These are phyloP conservation scores for Plasmodium coatneyi DNA, from an alignment of 169 alveolate species.

Conservation along the genomic window DNA sequence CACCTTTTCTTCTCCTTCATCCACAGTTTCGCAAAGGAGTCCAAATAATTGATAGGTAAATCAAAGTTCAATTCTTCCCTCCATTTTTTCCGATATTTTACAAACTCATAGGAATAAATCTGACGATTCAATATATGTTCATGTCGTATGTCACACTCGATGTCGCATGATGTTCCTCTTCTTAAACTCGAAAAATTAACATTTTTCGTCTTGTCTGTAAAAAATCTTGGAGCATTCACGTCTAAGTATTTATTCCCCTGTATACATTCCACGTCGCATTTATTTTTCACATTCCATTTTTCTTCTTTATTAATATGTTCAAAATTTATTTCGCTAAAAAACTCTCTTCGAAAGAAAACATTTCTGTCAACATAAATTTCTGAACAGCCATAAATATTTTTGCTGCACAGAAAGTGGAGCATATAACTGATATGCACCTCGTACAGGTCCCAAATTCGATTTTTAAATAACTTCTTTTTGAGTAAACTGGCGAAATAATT, in stretches of 20 bases:
- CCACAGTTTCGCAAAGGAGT: conserved; percentile 63
- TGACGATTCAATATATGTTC: conserved; percentile 26
- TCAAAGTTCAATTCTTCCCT: conserved; percentile 49
- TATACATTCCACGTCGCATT: conserved; percentile 8
- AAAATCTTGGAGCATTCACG: conserved; percentile 21
- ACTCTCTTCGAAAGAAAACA: conserved; percentile 47
- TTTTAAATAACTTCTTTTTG: conserved; percentile 62
- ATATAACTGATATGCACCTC: conserved; percentile 70
- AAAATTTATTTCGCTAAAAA: conserved; percentile 28
- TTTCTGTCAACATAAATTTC: conserved; percentile 47
- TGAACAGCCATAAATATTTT: conserved; percentile 68
- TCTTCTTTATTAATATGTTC: conserved; percentile 36
- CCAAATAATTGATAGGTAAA: conserved; percentile 49
- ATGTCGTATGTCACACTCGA: conserved; percentile 68
- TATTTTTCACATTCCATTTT: conserved; percentile 29
- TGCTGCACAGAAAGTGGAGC: conserved; percentile 65
- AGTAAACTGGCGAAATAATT: conserved; percentile 52
- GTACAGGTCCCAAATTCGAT: conserved; percentile 54
- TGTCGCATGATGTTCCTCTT: conserved; percentile 61
- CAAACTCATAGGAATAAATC: conserved; percentile 47
- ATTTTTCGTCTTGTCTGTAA: conserved; percentile 48
- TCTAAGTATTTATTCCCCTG: conserved; percentile 56
- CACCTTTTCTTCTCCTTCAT: conserved; percentile 61
- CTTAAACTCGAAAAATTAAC: conserved; percentile 44
- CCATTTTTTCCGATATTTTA: conserved; percentile 46